Base-by-base conservation (phyloP, 2,329 filamentous ascomycete species). In the Cercospora janseana region DNA sequence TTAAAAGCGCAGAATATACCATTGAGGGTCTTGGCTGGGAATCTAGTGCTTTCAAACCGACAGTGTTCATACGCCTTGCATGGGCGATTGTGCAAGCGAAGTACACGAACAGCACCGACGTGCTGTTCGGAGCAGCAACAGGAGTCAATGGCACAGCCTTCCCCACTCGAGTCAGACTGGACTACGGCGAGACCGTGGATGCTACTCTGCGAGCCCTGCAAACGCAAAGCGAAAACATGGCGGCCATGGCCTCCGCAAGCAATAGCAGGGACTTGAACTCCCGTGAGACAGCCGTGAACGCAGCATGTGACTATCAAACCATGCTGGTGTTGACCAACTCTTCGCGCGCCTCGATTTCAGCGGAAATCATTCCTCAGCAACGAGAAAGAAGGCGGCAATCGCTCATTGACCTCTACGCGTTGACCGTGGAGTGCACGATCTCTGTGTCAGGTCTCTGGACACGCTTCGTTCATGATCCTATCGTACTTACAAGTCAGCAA, bases 271-370 rank as follows among this genome's bases (percentile, higher is more conserved):
- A 40, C n/a, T 23, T 40, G n/a, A 26, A 13, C 12, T 40, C 35
- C 2, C 13, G 21, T 15, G 6, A 26, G 16, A 23, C 15, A 7
- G 34, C 34, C 7, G 16, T 26, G 1, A 26, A 37, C 3, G 7
- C 16, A 10, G 78, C 78, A 2, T 81, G 79, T 58, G 74, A 80
- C 53, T 72, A 81, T 46, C 74, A 77, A 15, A 79, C 77, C 0
- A 72, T 79, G 8, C 66, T 82, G 1, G 76, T 47, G 1, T 4
- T 47, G 13, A 47, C 34, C 3, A 24, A 20, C 4, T 40, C 35
- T 6, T 40, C 35, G n/a, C n/a, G n/a, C n/a, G n/a, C n/a, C 7
- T 10, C 35, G 12, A 7, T 23, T 13, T 40, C 44, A 20, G 24
- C 20, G 4, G 44, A 31, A 8, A 5, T 20, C 12, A 10, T n/a